These are phyloP conservation scores for Gyrodon lividus DNA, from an alignment of 768 basidiomycete species.

Conservation along the genomic window DNA sequence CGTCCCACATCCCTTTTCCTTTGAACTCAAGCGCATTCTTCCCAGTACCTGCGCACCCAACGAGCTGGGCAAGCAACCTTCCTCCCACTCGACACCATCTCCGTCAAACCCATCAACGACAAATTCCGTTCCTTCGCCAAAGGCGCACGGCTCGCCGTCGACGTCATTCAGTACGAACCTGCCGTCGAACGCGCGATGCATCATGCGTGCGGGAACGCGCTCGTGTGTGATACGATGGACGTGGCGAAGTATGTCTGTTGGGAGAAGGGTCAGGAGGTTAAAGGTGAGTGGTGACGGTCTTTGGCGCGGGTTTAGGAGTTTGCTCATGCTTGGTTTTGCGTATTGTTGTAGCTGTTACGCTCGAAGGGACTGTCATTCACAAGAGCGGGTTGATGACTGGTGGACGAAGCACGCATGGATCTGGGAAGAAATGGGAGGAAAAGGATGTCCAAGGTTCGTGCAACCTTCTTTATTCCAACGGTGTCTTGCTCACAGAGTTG, in stretches of 20 bases:
- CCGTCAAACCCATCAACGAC: slow-evolving; percentile 90
- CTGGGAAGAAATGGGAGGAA: slow-evolving; percentile 91
- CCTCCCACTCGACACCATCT: slow-evolving; percentile 97
- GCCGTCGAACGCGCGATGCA: slow-evolving; percentile 92
- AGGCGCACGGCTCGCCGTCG: slow-evolving; percentile 81
- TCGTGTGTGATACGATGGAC: slow-evolving; percentile 96
- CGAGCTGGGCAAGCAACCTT: slow-evolving; percentile 96
- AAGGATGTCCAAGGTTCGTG: slow-evolving; percentile 82
- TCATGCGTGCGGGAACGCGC: slow-evolving; percentile 91
- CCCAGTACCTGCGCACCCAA: slow-evolving; percentile 90
- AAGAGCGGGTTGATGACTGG: slow-evolving; percentile 98
- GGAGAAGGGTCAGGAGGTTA: slow-evolving; percentile 94
- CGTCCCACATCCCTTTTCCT: slow-evolving; percentile 9
- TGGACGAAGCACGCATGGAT: slow-evolving; percentile 75
- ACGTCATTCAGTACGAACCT: slow-evolving; percentile 80
- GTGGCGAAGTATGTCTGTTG: slow-evolving; percentile 89
- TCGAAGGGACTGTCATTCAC: slow-evolving; percentile 96
- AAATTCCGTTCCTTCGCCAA: slow-evolving; percentile 91
- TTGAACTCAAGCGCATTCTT: neutral
- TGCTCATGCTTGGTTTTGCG: neutral
- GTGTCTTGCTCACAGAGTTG: slow-evolving; percentile 1
- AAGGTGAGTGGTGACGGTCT: slow-evolving; percentile 54
- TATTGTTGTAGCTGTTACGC: slow-evolving; percentile 74
- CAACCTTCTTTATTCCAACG: slow-evolving; percentile 23
- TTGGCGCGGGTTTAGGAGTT: no score